phyloP scores from a whole-genome alignment of 495 filamentous ascomycete species.

The Aspergillus bertholletiae region DNA sequence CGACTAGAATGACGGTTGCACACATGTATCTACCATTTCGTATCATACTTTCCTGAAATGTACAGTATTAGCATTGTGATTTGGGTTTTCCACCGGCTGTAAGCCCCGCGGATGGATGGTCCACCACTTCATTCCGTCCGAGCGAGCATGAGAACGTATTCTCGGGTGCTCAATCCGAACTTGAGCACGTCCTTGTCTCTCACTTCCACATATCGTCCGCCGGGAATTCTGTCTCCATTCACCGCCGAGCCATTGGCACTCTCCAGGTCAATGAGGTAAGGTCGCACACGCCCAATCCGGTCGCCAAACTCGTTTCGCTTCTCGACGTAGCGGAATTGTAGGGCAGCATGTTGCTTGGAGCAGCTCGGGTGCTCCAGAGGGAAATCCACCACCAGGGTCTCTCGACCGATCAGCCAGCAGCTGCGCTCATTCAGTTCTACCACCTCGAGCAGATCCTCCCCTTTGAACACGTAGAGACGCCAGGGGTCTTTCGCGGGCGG shows the following conservation, averaged over 20 bases:
- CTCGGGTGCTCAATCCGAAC: conserved; percentile 83
- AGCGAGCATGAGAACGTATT: conserved; percentile 79
- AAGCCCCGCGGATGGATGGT: no score
- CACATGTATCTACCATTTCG: neutral
- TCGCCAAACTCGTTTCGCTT: conserved; percentile 85
- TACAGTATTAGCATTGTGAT: neutral
- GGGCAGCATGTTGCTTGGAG: conserved; percentile 90
- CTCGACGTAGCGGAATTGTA: conserved; percentile 85
- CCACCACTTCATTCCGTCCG: conserved; percentile 20
- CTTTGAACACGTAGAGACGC: conserved; percentile 94
- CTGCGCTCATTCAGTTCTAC: conserved; percentile 69
- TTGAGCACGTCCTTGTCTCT: conserved; percentile 82
- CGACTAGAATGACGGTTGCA: neutral
- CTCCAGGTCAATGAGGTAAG: conserved; percentile 90
- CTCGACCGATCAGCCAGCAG: conserved; percentile 89
- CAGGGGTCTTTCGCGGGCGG: conserved; percentile 73
- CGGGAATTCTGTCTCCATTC: conserved; percentile 69
- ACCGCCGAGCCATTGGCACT: conserved; percentile 88
- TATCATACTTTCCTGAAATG: neutral
- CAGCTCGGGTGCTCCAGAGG: conserved; percentile 85
- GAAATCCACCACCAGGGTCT: conserved; percentile 75
- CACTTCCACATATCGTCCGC: conserved; percentile 78
- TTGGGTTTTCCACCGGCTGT: neutral
- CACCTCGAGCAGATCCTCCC: conserved; percentile 70
- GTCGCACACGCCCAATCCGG: conserved; percentile 73